Evolutionary conservation across 2,329 filamentous ascomycete genomes (phyloP).

Genomic region (Fusarium duplospermum): DNA sequence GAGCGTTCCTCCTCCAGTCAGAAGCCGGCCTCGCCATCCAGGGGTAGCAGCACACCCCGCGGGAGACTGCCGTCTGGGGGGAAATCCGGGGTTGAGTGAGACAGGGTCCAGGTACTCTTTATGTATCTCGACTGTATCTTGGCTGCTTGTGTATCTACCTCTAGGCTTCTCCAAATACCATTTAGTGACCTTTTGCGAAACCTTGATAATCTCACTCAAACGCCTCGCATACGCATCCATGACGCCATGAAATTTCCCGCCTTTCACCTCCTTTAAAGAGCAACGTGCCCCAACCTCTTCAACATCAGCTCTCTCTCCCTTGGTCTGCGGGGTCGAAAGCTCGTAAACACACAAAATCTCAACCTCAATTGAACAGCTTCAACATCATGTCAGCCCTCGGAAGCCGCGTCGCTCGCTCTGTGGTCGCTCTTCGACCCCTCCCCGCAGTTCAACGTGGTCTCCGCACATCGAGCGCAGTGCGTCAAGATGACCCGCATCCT

Average conservation of each 20-base stretch:
- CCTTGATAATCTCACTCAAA: neutral
- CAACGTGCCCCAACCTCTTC: conserved; percentile 5
- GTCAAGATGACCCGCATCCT: conserved; percentile 21
- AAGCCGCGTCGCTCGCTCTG: conserved; percentile 21
- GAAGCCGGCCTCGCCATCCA: conserved; percentile 2
- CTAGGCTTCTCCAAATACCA: conserved; percentile 27
- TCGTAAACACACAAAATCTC: neutral
- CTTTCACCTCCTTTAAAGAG: conserved; percentile 19
- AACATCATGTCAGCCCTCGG: conserved; percentile 20
- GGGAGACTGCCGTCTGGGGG: conserved; percentile 24
- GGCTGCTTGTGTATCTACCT: conserved; percentile 1
- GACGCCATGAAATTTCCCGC: conserved; percentile 36
- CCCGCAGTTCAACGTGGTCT: conserved; percentile 30
- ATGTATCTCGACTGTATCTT: conserved; percentile 26
- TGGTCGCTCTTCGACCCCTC: conserved; percentile 25
- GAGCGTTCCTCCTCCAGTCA: conserved; percentile 19
- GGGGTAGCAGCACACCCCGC: conserved; percentile 12
- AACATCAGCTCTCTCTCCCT: too few species aligned
- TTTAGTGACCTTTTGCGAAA: conserved; percentile 6
- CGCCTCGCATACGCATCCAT: conserved; percentile 25
- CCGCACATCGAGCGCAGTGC: conserved; percentile 31
- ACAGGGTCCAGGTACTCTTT: conserved; percentile 14
- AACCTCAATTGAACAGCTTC: neutral
- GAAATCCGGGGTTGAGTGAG: conserved; percentile 27
- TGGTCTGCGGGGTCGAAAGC: conserved; percentile 8